Evolutionary conservation across 495 filamentous ascomycete genomes (phyloP), one percentile per base, ranked within the genome.

Genomic region (Aspergillus heteromorphus): DNA sequence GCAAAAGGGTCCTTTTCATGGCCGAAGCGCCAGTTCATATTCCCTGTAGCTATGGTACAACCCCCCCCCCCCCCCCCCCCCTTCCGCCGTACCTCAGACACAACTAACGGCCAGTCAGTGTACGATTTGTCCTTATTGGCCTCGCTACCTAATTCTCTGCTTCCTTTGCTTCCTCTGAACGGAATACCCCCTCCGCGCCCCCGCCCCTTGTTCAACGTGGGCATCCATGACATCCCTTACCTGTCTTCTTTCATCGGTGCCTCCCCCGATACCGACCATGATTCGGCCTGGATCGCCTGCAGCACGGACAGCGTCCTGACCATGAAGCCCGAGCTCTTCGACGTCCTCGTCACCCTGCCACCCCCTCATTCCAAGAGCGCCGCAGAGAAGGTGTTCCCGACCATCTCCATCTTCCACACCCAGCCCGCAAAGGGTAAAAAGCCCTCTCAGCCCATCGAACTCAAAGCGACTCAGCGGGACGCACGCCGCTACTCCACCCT

Each of bases 391-490:
- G 71, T 78, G 14, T 97, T 89, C 83, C 91, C 92, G 0, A 82
- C 76, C 20, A 80, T 96, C n/a, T 60, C 59, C 19, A 31, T 75
- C 5, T 55, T 68, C 50, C 64, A 68, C 29, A 56, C 59, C 11
- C 49, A 58, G 27, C 54, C 53, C 27, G 57, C 60, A 29, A 65
- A 73, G 40, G 53, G 54, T 20, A 72, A 68, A 20, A 23, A 57
- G 2, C 51, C 58, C n/a, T 49, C 58, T 13, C 60, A 72, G 49
- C 49, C 56, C 6, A 45, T 65, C 2, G 53, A 62, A 9, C 50
- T 97, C n/a, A 90, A 84, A 71, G 93, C 93, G 3, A 95, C 91
- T 0, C 93, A 97, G 66, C 83, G 93, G 19, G 93, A 98, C 59
- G 79, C 92, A 4, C 81, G 89, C 11, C 84, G 92, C 19, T 97